Evolutionary conservation across 2,329 filamentous ascomycete species (phyloP).

Genomic region (Epichloe scottii): DNA sequence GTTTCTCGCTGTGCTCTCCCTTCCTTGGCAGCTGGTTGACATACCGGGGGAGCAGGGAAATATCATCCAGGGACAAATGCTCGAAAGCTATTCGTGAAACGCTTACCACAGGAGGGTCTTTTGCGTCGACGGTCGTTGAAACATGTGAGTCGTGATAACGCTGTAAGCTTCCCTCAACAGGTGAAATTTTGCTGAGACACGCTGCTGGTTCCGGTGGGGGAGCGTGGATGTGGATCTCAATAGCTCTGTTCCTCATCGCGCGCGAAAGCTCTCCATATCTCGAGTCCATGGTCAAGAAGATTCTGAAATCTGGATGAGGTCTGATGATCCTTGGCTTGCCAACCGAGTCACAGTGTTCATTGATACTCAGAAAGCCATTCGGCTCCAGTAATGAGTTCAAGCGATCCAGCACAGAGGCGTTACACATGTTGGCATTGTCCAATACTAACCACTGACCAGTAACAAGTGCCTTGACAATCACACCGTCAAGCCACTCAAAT

Average conservation of each 20-base stretch:
- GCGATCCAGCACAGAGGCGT: conserved; percentile 83
- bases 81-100: conserved; percentile 29
- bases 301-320: conserved; percentile 76
- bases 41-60: conserved; percentile 25
- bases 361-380: conserved; percentile 76
- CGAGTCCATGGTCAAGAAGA: conserved; percentile 90
- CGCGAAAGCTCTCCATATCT: conserved; percentile 86
- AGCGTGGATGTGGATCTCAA: conserved; percentile 69
- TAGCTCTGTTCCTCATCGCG: conserved; percentile 89
- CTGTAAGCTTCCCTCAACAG: conserved; percentile 37
- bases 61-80: conserved; percentile 34
- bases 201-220: conserved; percentile 20
- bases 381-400: conserved; percentile 91
- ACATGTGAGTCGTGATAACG: conserved; percentile 30
- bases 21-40: conserved; percentile 12
- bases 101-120: conserved; percentile 12
- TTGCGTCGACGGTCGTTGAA: conserved; percentile 16
- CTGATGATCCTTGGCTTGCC: conserved; percentile 68
- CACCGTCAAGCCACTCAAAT: conserved; percentile 93
- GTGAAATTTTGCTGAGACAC: conserved; percentile 28
- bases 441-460: conserved; percentile 85
- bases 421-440: conserved; percentile 96
- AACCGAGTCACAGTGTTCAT: conserved; percentile 77
- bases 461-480: conserved; percentile 77
- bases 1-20: conserved; percentile 1